These are phyloP conservation scores for Plasmodium coatneyi DNA, from an alignment of 169 alveolate genomes.

Conservation along the genomic window DNA sequence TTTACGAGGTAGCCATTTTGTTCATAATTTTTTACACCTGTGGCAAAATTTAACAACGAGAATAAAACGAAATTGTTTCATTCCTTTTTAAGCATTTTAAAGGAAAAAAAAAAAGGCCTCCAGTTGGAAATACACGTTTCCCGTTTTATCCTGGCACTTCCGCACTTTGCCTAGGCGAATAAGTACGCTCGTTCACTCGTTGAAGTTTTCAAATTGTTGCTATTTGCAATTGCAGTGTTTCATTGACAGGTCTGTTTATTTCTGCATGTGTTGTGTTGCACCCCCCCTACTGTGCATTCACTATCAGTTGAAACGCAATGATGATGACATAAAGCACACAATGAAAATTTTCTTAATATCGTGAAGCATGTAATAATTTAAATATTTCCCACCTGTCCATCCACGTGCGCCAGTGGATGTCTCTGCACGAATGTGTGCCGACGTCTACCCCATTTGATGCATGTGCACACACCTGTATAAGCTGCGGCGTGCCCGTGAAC, in stretches of 20 bases:
- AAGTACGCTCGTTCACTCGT: not conserved
- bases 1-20: not conserved
- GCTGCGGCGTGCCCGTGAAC: not conserved
- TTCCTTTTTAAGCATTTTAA: not conserved
- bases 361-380: not conserved
- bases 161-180: not conserved
- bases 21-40: not conserved
- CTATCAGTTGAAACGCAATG: not conserved
- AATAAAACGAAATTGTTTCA: not conserved
- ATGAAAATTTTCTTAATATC: not conserved
- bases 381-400: not conserved
- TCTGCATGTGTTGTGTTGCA: not conserved
- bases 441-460: not conserved
- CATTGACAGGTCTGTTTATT: not conserved
- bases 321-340: not conserved
- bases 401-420: not conserved
- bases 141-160: not conserved
- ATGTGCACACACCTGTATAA: not conserved
- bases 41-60: not conserved
- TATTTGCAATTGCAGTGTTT: not conserved
- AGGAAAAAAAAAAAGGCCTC: not conserved
- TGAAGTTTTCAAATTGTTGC: not conserved
- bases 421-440: not conserved
- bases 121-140: not conserved
- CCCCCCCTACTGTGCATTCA: not conserved